Conservation (phyloP, 345 rosid species). For the Boechera retrofracta region DNA sequence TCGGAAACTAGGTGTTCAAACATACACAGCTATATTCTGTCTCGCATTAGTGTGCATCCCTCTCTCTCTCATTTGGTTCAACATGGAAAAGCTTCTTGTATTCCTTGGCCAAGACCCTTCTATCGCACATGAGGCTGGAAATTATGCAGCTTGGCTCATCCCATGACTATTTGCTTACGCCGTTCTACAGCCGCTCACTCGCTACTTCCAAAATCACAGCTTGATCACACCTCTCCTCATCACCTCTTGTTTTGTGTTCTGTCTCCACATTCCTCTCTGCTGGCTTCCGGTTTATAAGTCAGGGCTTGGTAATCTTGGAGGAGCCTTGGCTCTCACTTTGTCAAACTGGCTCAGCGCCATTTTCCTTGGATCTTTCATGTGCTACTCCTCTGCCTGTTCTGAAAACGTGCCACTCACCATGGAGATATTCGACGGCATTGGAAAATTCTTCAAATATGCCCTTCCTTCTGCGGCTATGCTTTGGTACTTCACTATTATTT, state of each 20-base stretch:
- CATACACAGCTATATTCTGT: conserved; percentile 66
- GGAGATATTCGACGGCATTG: conserved; percentile 56
- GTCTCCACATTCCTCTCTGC: conserved; percentile 56
- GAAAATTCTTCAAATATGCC: conserved; percentile 63
- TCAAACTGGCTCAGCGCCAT: conserved; percentile 60
- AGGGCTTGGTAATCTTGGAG: conserved; percentile 53
- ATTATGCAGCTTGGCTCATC: conserved; percentile 57
- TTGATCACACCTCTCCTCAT: conserved; percentile 59
- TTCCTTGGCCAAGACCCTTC: conserved; percentile 63
- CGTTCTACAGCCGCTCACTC: conserved; percentile 55
- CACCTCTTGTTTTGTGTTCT: conserved; percentile 48
- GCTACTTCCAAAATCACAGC: conserved; percentile 64
- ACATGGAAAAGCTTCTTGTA: conserved; percentile 56
- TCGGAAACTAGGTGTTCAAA: conserved; percentile 57
- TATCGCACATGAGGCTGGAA: conserved; percentile 63
- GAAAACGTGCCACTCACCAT: conserved; percentile 48
- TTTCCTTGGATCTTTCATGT: conserved; percentile 53
- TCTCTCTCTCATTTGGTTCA: conserved; percentile 61
- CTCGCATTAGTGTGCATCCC: conserved; percentile 59
- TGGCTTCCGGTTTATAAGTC: conserved; percentile 64
- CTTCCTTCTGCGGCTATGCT: conserved; percentile 72
- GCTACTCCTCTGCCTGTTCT: conserved; percentile 52
- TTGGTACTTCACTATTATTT: conserved; percentile 51
- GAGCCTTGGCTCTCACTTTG: conserved; percentile 58
- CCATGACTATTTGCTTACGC: conserved; percentile 68